Conservation (phyloP, 139 green algal genomes). For the Zygnema cylindricum region DNA sequence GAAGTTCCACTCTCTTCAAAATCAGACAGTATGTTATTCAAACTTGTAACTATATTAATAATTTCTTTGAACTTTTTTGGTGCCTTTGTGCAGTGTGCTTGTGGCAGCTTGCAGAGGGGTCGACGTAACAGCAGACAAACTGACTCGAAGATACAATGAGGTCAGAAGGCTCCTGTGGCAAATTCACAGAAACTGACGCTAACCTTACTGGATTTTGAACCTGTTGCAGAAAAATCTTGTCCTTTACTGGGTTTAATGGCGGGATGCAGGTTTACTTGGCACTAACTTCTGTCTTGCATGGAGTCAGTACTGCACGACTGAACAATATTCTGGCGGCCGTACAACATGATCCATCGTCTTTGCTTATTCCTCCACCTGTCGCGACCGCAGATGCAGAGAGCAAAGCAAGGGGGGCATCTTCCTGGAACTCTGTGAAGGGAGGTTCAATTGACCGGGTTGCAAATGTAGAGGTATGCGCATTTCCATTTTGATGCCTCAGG, state of each 20-base stretch:
- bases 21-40: too few relatives aligned
- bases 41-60: too few relatives aligned
- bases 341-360: not conserved
- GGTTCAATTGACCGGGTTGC: conserved; percentile 28
- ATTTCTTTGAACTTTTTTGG: too few relatives aligned
- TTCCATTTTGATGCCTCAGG: too few relatives aligned
- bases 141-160: conserved; percentile 52
- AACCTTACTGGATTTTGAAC: too few relatives aligned
- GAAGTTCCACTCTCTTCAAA: too few relatives aligned
- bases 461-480: conserved; percentile 30
- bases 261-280: conserved; percentile 46
- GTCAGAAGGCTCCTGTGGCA: conserved; percentile 7
- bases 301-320: conserved; percentile 9
- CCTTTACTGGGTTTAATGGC: too few relatives aligned
- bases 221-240: too few relatives aligned
- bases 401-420: conserved; percentile 18
- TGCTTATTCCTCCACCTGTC: conserved; percentile 1
- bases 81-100: too few relatives aligned
- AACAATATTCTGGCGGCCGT: not conserved
- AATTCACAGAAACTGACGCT: too few relatives aligned
- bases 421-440: not conserved
- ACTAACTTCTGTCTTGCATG: conserved; percentile 24
- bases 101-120: conserved; percentile 40
- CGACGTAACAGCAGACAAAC: conserved; percentile 47
- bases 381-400: not conserved